Base-by-base conservation (phyloP, 495 filamentous ascomycete species). In the Letharia lupina region DNA sequence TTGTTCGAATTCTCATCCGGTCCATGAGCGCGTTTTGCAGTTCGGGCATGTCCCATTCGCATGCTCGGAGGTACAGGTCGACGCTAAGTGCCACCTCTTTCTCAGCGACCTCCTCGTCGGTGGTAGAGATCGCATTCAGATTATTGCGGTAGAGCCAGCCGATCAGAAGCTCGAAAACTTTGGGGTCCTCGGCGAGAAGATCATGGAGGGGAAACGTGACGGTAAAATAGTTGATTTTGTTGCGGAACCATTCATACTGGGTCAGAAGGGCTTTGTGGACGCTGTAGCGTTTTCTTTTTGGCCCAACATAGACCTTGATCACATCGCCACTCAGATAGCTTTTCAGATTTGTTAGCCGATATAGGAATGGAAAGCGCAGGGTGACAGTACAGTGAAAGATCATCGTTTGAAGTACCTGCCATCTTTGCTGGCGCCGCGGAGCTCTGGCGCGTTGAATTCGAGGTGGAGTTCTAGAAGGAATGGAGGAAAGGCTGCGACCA, bases 1-100 rank as follows among this genome's bases (percentile, higher is more conserved):
- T 64, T 6, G 47, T 5, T 7, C 54, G 44, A 2, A 9, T 31
- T 42, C 23, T n/a, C 3, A 67, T 11, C 1, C 18, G n/a, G 52
- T 69, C 68, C 8, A 69, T 60, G n/a, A 69, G 48, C 10, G 20
- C 18, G 52, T 67, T 67, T 23, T 67, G 28, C 1, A 69, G 11
- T 2, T 54, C 60, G 3, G 6, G 40, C 0, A 69, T 48, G 4
- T 15, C 8, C 64, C 57, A 60, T 0, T 42, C 2, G 23, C 12
- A 10, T 1, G 64, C 58, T 10, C 2, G 0, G 61, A 47, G 20
- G 52, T 67, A 59, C 16, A 67, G 9, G 0, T 9, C 0, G 37
- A 63, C 0, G 50, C 61, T 64, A 0, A 48, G 11, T 1, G 0
- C 12, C 2, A n/a, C 28, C 40, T 52, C 28, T 5, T n/a, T 1